Evolutionary conservation across 2,329 filamentous ascomycete genomes (phyloP).

Genomic region (Capronia americana): DNA sequence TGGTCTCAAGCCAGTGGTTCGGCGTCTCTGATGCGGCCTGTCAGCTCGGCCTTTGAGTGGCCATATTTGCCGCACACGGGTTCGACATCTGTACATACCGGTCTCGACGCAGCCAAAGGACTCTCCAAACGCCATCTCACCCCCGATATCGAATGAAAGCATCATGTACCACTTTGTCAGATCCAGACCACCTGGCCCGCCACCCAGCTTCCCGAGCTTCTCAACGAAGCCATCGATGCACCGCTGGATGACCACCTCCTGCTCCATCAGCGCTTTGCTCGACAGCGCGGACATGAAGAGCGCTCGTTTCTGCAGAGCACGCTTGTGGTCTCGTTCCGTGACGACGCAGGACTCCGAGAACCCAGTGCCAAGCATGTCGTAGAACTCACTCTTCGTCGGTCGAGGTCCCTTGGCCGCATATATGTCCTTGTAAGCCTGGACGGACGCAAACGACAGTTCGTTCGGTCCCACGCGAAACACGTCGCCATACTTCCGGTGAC

Average conservation of each 20-base stretch:
- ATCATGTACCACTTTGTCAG: background rate
- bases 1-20: background rate
- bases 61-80: constrained; percentile 39
- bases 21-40: background rate
- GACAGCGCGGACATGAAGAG: constrained; percentile 41
- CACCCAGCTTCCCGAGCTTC: constrained; percentile 22
- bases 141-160: constrained; percentile 44
- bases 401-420: background rate
- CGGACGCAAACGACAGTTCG: background rate
- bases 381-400: background rate
- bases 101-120: constrained; percentile 43
- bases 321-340: constrained; percentile 34
- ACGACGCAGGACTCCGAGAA: constrained; percentile 43
- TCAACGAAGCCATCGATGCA: constrained; percentile 26
- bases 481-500: constrained; percentile 6
- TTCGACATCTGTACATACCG: background rate
- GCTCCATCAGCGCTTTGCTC: constrained; percentile 44
- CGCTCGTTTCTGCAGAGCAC: background rate
- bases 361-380: constrained; percentile 39
- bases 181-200: background rate
- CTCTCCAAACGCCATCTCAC: constrained; percentile 44
- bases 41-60: background rate
- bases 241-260: constrained; percentile 41
- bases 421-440: constrained; percentile 26
- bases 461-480: background rate